Percentiles rank a stretch among this genome's conserved stretches.
phyloP scores from a whole-genome alignment of 2,329 filamentous ascomycete genomes.

The Hymenoscyphus fraxineus region DNA sequence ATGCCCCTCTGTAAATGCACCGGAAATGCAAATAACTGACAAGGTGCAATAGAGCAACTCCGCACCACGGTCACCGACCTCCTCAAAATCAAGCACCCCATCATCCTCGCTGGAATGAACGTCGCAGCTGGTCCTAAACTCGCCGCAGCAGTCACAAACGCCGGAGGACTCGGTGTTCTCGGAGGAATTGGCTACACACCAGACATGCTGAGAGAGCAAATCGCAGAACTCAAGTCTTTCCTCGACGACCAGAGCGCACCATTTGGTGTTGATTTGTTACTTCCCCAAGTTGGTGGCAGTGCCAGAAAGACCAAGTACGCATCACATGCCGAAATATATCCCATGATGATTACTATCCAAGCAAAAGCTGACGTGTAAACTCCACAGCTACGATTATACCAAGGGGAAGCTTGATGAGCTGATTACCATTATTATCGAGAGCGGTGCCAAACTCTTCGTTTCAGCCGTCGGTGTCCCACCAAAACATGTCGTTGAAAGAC shows the following conservation, averaged over 20 bases:
- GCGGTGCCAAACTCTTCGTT: slow-evolving; percentile 88
- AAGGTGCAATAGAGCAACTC: slow-evolving; percentile 64
- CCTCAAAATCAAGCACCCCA: slow-evolving; percentile 94
- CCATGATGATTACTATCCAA: slow-evolving; percentile 19
- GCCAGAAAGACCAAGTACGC: slow-evolving; percentile 89
- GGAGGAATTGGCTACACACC: slow-evolving; percentile 95
- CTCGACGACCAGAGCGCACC: slow-evolving; percentile 87
- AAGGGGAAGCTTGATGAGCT: slow-evolving; percentile 96
- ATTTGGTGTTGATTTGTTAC: slow-evolving; percentile 89
- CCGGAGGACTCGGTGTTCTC: slow-evolving; percentile 92
- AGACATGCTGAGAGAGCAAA: slow-evolving; percentile 94
- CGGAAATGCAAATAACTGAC: slow-evolving; percentile 24
- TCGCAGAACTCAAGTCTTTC: slow-evolving; percentile 87
- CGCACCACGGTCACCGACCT: slow-evolving; percentile 92
- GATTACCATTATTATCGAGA: slow-evolving; percentile 87
- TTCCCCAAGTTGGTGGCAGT: slow-evolving; percentile 90
- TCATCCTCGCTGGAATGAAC: slow-evolving; percentile 98
- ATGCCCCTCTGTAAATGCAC: slow-evolving; percentile 20
- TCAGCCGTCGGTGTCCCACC: slow-evolving; percentile 94
- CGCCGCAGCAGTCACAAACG: slow-evolving; percentile 94
- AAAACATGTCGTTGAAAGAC: slow-evolving; percentile 79
- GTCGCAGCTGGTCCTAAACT: slow-evolving; percentile 95
- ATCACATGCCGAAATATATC: slow-evolving; percentile 12
- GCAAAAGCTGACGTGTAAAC: slow-evolving; percentile 21
- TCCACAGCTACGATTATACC: slow-evolving; percentile 90